phyloP scores from a whole-genome alignment of 2,329 filamentous ascomycete species.

The Claviceps africana region DNA sequence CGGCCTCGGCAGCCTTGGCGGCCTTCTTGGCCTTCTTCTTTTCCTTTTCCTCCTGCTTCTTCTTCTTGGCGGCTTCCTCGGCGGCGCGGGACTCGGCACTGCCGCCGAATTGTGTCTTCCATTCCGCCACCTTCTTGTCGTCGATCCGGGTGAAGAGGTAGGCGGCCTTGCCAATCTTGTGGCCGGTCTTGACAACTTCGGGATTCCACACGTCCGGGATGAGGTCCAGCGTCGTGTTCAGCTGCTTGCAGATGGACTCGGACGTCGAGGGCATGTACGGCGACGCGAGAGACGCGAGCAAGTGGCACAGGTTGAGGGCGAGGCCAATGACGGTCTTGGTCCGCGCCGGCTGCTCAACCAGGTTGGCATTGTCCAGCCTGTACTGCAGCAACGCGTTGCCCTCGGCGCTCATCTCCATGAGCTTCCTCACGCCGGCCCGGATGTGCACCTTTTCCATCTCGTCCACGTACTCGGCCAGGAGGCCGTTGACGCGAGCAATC shows the following conservation, averaged over 20 bases:
- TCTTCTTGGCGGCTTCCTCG: conserved; percentile 36
- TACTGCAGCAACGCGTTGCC: conserved; percentile 38
- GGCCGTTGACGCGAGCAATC: conserved; percentile 31
- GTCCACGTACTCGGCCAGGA: conserved; percentile 51
- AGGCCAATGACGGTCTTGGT: conserved; percentile 53
- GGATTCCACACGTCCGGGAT: conserved; percentile 48
- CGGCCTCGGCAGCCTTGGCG: conserved; percentile 22
- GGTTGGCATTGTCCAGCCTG: conserved; percentile 39
- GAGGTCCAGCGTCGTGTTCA: conserved; percentile 37
- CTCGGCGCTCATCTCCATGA: conserved; percentile 51
- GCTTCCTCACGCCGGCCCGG: conserved; percentile 48
- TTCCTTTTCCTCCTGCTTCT: conserved; percentile 36
- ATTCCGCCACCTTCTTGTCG: conserved; percentile 66
- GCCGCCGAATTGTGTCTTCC: conserved; percentile 63
- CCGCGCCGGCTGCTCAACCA: conserved; percentile 39
- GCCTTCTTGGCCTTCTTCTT: conserved; percentile 21
- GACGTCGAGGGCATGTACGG: conserved; percentile 80
- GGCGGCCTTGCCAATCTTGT: conserved; percentile 67
- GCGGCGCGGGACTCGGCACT: conserved; percentile 32
- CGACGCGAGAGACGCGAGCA: conserved; percentile 63
- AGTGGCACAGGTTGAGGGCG: conserved; percentile 71
- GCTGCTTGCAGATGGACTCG: conserved; percentile 61
- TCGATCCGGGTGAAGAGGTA: conserved; percentile 77
- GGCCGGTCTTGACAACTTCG: conserved; percentile 52
- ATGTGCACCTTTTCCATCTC: conserved; percentile 61